These are phyloP conservation scores for Bidens hawaiensis DNA, from an alignment of 140 eudicot species.

Conservation along the genomic window DNA sequence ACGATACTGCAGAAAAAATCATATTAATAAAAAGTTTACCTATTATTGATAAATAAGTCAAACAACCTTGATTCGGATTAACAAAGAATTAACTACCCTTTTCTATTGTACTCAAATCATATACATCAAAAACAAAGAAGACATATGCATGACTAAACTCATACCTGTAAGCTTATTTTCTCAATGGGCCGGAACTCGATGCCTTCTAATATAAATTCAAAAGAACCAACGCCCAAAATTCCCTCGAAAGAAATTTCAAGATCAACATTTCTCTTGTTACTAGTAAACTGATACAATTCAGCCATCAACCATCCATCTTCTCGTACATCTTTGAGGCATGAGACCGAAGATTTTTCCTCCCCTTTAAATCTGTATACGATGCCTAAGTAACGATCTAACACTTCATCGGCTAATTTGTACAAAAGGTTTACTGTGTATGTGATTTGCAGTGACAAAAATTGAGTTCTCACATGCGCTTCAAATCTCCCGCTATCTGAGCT, in stretches of 20 bases:
- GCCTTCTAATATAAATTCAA: neutral
- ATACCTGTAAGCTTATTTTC: conserved; percentile 2
- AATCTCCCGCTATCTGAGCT: neutral
- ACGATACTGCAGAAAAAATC: too few species aligned
- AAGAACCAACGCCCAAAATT: neutral
- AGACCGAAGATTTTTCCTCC: neutral
- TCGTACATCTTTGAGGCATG: neutral
- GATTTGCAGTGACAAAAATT: neutral
- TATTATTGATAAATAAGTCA: too few species aligned
- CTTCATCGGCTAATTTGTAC: neutral
- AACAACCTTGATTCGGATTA: too few species aligned
- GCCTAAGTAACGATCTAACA: neutral
- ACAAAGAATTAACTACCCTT: too few species aligned
- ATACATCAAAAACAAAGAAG: neutral
- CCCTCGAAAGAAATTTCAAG: neutral
- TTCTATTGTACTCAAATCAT: too few species aligned
- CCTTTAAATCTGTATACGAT: neutral
- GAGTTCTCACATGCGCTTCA: neutral
- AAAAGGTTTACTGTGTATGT: conserved; percentile 22
- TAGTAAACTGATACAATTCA: conserved; percentile 16
- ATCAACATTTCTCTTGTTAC: neutral
- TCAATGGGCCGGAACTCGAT: conserved; percentile 14
- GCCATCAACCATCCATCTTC: conserved; percentile 12
- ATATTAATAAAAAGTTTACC: too few species aligned
- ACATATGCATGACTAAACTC: neutral